Conservation (phyloP, 371 early-diverging fungal species). For the Umbelopsis sp. region DNA sequence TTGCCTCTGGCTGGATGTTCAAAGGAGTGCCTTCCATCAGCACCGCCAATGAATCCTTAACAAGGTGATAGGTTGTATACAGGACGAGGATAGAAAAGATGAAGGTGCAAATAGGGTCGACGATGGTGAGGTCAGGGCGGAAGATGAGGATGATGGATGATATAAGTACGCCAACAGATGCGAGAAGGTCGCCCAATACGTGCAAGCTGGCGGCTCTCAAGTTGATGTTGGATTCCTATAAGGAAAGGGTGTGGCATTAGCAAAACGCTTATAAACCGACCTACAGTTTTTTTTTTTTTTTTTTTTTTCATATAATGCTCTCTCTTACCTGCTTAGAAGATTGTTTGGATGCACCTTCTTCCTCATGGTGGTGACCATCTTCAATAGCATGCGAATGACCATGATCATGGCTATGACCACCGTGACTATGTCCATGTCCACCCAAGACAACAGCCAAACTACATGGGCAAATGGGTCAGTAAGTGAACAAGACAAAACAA, state of each 20-base stretch:
- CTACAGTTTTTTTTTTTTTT: no score
- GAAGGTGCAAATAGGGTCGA: conserved; percentile 89
- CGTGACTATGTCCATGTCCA: conserved; percentile 50
- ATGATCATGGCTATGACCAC: conserved; percentile 38
- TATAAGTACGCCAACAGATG: conserved; percentile 86
- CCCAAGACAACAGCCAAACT: conserved; percentile 52
- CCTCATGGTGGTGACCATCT: conserved; percentile 38
- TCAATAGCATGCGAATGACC: conserved; percentile 35
- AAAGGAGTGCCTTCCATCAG: conserved; percentile 77
- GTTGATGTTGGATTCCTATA: conserved; percentile 67
- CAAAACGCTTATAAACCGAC: no score
- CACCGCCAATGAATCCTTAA: conserved; percentile 66
- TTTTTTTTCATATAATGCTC: no score
- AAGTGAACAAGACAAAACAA: neutral
- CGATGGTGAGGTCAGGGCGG: conserved; percentile 66
- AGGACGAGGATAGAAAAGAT: conserved; percentile 82
- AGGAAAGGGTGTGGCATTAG: neutral
- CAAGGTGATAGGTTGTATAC: conserved; percentile 67
- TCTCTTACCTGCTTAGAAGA: neutral
- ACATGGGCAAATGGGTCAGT: neutral
- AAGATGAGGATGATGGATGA: conserved; percentile 78
- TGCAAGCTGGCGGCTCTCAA: conserved; percentile 78
- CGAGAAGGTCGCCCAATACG: conserved; percentile 85
- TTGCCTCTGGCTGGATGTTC: conserved; percentile 65
- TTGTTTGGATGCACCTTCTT: conserved; percentile 23